Conservation (phyloP, 2,329 filamentous ascomycete species). For the Zopfia rhizophila region DNA sequence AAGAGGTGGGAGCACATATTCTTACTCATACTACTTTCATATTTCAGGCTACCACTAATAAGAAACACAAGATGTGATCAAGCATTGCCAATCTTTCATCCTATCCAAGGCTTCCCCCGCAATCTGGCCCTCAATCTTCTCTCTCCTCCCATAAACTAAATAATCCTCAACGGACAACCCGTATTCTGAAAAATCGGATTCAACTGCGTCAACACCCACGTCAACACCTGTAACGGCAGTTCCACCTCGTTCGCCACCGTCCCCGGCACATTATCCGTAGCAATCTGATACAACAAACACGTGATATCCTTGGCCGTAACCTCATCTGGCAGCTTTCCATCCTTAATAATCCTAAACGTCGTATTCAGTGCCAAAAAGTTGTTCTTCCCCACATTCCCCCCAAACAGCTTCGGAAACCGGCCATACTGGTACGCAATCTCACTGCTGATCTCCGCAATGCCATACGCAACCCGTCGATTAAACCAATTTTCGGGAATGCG, state of each 20-base stretch:
- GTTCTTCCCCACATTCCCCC: slow-evolving; percentile 53
- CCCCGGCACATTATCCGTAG: slow-evolving; percentile 49
- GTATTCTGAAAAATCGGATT: slow-evolving; percentile 36
- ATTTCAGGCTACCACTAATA: too few relatives aligned
- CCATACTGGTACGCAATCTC: slow-evolving; percentile 57
- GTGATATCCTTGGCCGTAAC: slow-evolving; percentile 38
- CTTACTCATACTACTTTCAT: too few relatives aligned
- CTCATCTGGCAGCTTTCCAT: slow-evolving; percentile 48
- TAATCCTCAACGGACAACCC: too few relatives aligned
- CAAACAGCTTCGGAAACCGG: slow-evolving; percentile 56
- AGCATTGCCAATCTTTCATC: too few relatives aligned
- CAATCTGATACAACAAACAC: slow-evolving; percentile 59
- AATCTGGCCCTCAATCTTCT: too few relatives aligned
- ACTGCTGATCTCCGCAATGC: slow-evolving; percentile 45
- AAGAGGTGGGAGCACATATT: too few relatives aligned
- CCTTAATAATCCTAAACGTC: slow-evolving; percentile 49
- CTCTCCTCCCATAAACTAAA: too few relatives aligned
- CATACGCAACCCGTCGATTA: slow-evolving; percentile 46
- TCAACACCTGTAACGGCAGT: slow-evolving; percentile 22
- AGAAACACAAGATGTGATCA: too few relatives aligned
- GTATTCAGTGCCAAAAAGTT: slow-evolving; percentile 50
- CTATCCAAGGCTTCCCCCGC: too few relatives aligned
- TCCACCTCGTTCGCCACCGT: slow-evolving; percentile 25
- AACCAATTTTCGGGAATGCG: slow-evolving; percentile 56
- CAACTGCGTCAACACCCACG: slow-evolving; percentile 29